A percentile compares a stretch with the other conserved stretches of the same genome.
Conservation (phyloP, 306 rosid genomes). For the Herpetospermum pedunculosum region DNA sequence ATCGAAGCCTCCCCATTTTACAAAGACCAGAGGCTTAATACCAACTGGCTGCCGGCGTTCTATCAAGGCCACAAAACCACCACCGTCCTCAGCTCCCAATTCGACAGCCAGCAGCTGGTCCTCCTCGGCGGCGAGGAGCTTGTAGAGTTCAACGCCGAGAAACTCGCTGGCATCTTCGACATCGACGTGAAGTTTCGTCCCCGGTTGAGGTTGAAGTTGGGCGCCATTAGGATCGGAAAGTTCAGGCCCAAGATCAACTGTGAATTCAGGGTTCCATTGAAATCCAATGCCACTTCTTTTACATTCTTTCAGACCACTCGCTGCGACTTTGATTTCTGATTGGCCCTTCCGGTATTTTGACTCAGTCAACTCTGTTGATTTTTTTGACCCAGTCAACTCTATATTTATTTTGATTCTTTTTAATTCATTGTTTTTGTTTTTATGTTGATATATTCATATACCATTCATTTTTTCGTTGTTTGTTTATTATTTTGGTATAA, state of each 20-base stretch:
- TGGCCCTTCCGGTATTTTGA: not conserved
- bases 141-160: constrained; percentile 13
- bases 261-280: constrained; percentile 42
- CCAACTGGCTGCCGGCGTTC: constrained; percentile 16
- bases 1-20: constrained; percentile 29
- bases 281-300: constrained; percentile 2
- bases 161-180: constrained; percentile 14
- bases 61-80: constrained; percentile 43
- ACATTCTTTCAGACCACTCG: constrained; percentile 32
- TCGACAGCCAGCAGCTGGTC: constrained; percentile 22
- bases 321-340: constrained; percentile 44
- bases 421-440: too few relatives aligned
- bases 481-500: not conserved
- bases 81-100: constrained; percentile 4
- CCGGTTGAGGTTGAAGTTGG: constrained; percentile 28
- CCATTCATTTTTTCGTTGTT: not conserved
- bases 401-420: too few relatives aligned
- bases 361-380: too few relatives aligned
- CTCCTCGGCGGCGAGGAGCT: constrained; percentile 8
- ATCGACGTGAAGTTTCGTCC: constrained; percentile 27
- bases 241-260: constrained; percentile 49
- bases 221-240: constrained; percentile 26
- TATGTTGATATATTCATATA: too few relatives aligned
- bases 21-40: constrained; percentile 24
- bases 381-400: too few relatives aligned